Evolutionary conservation across 768 basidiomycete genomes (phyloP).

Genomic region (Hypsizygus marmoreus): DNA sequence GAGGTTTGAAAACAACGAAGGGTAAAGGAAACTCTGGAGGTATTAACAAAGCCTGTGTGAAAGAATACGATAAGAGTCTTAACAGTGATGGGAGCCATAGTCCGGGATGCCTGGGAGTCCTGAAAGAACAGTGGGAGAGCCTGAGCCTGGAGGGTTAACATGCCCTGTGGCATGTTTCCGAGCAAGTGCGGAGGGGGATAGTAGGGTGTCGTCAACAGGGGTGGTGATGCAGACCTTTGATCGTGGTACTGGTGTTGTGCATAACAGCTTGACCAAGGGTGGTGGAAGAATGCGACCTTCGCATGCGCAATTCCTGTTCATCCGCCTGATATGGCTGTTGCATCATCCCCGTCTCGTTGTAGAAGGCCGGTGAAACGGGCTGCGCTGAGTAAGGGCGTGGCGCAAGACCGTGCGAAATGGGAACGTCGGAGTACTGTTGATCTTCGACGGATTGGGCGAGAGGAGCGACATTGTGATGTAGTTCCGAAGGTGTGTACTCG

Average conservation of each 20-base stretch:
- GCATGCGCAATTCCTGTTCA: constrained; percentile 12
- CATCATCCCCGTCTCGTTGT: constrained; percentile 19
- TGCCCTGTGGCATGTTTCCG: constrained; percentile 4
- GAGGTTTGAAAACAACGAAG: no score
- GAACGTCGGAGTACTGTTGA: constrained; percentile 20
- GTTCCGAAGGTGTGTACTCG: constrained; percentile 10
- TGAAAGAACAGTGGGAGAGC: constrained; percentile 17
- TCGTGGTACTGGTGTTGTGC: constrained; percentile 13
- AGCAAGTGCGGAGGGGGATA: constrained; percentile 22
- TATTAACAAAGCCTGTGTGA: constrained; percentile 5
- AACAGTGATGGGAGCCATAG: constrained; percentile 3
- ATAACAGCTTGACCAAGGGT: constrained; percentile 4
- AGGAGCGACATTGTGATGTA: constrained; percentile 6
- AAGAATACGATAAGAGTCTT: constrained; percentile 5
- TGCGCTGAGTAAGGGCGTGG: constrained; percentile 30
- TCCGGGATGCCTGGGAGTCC: constrained; percentile 13
- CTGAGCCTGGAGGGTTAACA: constrained; percentile 3
- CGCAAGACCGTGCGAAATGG: constrained; percentile 26
- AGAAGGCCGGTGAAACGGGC: constrained; percentile 25
- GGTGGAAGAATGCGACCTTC: constrained; percentile 13
- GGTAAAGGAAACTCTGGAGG: background rate
- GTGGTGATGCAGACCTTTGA: constrained; percentile 22
- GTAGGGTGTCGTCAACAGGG: constrained; percentile 30
- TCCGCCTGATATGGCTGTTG: constrained; percentile 18
- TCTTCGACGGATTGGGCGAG: constrained; percentile 18